These are phyloP conservation scores for Phytopythium montanum DNA, from an alignment of 352 stramenopile species.

Conservation along the genomic window DNA sequence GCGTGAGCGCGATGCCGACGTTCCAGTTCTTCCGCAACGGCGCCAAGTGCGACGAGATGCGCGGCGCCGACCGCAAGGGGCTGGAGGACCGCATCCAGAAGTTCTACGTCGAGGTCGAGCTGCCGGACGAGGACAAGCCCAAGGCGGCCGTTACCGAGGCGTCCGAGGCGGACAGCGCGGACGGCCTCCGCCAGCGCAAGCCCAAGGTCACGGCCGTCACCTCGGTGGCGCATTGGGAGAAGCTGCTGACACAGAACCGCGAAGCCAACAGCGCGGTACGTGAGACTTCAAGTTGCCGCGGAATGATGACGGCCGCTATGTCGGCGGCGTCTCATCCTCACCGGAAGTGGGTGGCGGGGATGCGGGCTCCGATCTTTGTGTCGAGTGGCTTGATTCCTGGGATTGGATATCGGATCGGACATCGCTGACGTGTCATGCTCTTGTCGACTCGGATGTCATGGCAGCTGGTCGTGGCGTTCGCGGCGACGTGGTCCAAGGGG, in stretches of 20 bases:
- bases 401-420: no score
- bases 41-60: conserved; percentile 86
- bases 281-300: conserved; percentile 3
- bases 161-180: conserved; percentile 1
- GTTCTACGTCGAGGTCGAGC: conserved; percentile 75
- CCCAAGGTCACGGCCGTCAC: conserved; percentile 37
- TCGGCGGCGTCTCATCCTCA: conserved; percentile 5
- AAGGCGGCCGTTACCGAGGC: conserved; percentile 12
- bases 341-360: neutral
- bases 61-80: conserved; percentile 69
- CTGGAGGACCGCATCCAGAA: conserved; percentile 67
- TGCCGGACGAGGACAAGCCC: conserved; percentile 60
- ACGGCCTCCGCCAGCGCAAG: conserved; percentile 62
- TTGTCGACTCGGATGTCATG: neutral
- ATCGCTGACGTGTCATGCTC: neutral
- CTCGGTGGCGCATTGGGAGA: conserved; percentile 50
- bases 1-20: conserved; percentile 93
- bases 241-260: conserved; percentile 44
- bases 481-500: conserved; percentile 81
- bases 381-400: neutral
- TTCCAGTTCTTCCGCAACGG: conserved; percentile 94
- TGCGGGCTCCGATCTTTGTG: neutral
- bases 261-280: conserved; percentile 40
- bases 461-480: conserved; percentile 84
- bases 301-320: neutral